Evolutionary conservation across 1,139 yeast genomes (phyloP), one percentile per base, ranked within the genome.

Genomic region (Diutina sp.): DNA sequence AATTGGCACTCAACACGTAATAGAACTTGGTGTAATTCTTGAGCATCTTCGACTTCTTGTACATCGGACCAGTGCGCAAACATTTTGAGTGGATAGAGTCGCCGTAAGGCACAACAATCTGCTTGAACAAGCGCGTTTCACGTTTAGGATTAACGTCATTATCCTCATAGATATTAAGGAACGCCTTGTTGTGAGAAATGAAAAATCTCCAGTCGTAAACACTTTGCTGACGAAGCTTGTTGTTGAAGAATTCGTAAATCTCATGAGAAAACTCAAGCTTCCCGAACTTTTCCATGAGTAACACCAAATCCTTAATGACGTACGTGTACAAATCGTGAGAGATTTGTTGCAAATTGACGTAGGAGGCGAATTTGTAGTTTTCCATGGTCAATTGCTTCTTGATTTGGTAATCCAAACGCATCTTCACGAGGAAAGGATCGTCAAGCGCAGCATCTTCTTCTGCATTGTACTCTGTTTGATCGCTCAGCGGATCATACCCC

Each of bases 301-400:
- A 58, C 55, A 65, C 62, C 60, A 76, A 66, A 58, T 76, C 80
- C 61, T 74, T 76, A 55, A 71, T 61, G 21, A 76, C 70, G 61
- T 73, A 76, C 3, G 69, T 66, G 57, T 72, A 70, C 55, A 76
- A 66, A 55, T 76, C 80, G 55, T 65, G 69, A n/a, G 79, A 69
- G 48, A 76, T 76, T 58, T 69, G 74, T 61, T 76, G 80, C 55
- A 76, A 67, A 58, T 76, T 76, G 46, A 73, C 67, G 58, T 71
- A 76, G 32, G 76, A 71, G 1, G 80, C 80, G 64, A 70, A 75
- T 62, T 73, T 68, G 61, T 73, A 76, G 62, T 74, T 76, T 60
- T 76, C 80, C 56, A 71, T 70, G 35, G 76, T 65, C 60, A 76
- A 67, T 61, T 75, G 80, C 57, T 71, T 70, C 62, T 75, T 76